Base-by-base conservation (phyloP, 257 asterid genomes). In the Cinchona pubescens region DNA sequence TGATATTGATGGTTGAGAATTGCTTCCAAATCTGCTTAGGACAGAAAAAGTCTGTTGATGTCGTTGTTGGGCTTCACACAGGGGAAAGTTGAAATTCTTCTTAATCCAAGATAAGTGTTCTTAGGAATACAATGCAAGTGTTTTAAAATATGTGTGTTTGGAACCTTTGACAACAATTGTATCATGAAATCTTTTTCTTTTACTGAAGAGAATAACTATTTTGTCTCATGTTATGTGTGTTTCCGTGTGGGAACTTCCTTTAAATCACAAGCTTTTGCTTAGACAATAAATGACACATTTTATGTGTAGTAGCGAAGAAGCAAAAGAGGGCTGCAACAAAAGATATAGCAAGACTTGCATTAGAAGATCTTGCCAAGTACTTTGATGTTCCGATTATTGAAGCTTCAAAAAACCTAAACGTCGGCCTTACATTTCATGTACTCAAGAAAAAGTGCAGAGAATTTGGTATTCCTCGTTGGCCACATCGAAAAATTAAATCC, bases 381-480 rank as follows among this genome's bases (percentile, higher is more conserved):
- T 81, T 84, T 46, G 80, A 79, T 69, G 71, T 81, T 49, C 82
- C 83, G 42, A 84, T 84, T 25, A 37, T 55, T n/a, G 64, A 79
- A 63, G 87, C 82, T 49, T 76, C 85, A 48, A 76, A 71, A 73
- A 65, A 48, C 46, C 63, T 81, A 62, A 81, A 81, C 42, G 76
- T 84, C 49, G 83, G 83, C 35, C 78, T 84, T 38, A 79, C 85
- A 0, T n/a, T n/a, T n/a, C n/a, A n/a, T n/a, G 80, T 79, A 61
- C 83, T 84, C 73, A 84, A 84, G 75, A 84, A 67, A 77, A 84
- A 84, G 79, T 84, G 83, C 75, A 67, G 85, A 68, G 78, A 84
- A 72, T 76, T 81, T 16, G 85, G 85, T 18, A 81, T 84, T 75
- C 79, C 83, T 62, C 82, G 85, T 19, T 84, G 83, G 83, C 85